These are phyloP conservation scores for Jackrogersella minutella DNA, from an alignment of 495 filamentous ascomycete genomes.

Conservation along the genomic window DNA sequence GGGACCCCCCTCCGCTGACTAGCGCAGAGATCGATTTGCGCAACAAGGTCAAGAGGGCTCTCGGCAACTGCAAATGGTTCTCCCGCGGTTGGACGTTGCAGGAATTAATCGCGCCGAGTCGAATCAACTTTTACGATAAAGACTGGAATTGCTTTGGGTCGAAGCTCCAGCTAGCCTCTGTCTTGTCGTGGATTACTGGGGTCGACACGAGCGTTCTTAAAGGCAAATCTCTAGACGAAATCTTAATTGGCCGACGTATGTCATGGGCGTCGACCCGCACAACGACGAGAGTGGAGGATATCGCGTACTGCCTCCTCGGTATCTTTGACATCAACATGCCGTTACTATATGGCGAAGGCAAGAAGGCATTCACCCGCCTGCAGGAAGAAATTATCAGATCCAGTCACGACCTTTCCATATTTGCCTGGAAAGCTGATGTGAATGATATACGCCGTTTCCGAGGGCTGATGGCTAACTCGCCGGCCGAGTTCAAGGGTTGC, in stretches of 20 bases:
- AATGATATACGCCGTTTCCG: conserved; percentile 24
- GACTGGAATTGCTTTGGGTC: conserved; percentile 43
- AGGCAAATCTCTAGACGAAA: conserved; percentile 23
- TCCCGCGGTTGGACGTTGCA: conserved; percentile 45
- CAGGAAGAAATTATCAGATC: conserved; percentile 41
- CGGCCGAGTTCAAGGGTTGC: conserved; percentile 32
- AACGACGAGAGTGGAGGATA: conserved; percentile 42
- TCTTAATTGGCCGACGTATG: conserved; percentile 41
- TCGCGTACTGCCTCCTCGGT: conserved; percentile 45
- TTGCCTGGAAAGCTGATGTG: conserved; percentile 31
- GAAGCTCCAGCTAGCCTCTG: conserved; percentile 35
- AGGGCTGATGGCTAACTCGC: conserved; percentile 31
- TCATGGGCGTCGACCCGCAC: conserved; percentile 40
- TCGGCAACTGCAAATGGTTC: conserved; percentile 36
- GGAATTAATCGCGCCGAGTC: conserved; percentile 38
- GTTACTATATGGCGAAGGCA: conserved; percentile 45
- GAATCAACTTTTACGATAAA: conserved; percentile 32
- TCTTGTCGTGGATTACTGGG: conserved; percentile 40
- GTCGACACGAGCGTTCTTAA: conserved; percentile 37
- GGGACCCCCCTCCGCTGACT: conserved; percentile 22
- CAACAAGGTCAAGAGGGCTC: conserved; percentile 18
- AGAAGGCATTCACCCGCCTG: conserved; percentile 41
- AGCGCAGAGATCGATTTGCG: conserved; percentile 21
- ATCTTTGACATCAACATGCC: conserved; percentile 46
- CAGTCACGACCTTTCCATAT: conserved; percentile 37